Evolutionary conservation across 345 rosid species (phyloP), one percentile per base, ranked within the genome.

Genomic region (Mangifera indica): DNA sequence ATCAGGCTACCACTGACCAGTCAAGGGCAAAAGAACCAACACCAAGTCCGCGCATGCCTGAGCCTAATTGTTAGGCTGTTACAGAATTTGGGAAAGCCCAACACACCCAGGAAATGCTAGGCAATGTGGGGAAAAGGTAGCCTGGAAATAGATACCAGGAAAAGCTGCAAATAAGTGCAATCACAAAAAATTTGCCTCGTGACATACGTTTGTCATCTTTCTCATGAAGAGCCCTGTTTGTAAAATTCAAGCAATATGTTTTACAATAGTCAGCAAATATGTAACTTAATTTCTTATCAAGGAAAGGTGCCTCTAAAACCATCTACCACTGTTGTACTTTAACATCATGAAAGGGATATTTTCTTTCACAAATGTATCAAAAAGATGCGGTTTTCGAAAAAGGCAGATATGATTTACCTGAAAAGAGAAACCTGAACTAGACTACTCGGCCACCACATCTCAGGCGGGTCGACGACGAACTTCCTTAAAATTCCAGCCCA

Each of bases 391-490:
- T 52, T 34, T 2, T 11, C 40, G 49, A 0, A 37, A 8, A 24
- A 63, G 54, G 18, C 22, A n/a, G 4, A 46, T n/a, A 37, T 1
- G 60, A 63, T 69, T 74, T 80, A 86, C 92, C 92, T 82, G 76
- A 84, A 88, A 45, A 86, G 83, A 70, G 92, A 86, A 56, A 88
- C 87, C 55, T 86, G 92, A 70, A 81, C 87, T 49, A 88, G 80
- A 72, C 87, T 78, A 63, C 69, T 54, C 1, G 92, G 92, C 92
- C 92, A 88, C 92, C 92, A 88, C 92, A 88, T 88, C 46, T 84
- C 84, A 22, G 88, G 84, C 57, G 92, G 90, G 56, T 88, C 90
- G 55, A 88, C 88, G 29, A 88, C 88, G 29, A 74, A 79, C 74
- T 79, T 86, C 73, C 92, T 81, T 83, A 88, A 67, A 29, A 88